Conservation (phyloP, 2,329 filamentous ascomycete species). For the Pseudocercospora musae region DNA sequence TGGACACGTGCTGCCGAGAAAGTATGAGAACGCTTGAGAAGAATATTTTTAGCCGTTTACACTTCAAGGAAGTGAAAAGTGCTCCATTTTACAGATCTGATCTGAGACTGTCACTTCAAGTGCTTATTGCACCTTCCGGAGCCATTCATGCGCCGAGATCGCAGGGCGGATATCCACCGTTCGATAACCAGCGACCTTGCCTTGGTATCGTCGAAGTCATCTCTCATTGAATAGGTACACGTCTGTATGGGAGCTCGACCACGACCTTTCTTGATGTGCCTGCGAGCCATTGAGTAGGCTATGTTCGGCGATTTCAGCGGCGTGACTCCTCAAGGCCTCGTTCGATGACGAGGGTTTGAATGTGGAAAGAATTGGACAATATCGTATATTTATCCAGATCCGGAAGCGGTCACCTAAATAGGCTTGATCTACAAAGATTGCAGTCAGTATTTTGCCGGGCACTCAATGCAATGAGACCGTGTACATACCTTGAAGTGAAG, state of each 20-base stretch:
- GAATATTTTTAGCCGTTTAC: background rate
- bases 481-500: conserved; percentile 85
- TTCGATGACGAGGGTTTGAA: background rate
- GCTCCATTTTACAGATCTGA: background rate
- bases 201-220: background rate
- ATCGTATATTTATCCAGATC: background rate
- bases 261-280: background rate
- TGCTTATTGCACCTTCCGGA: background rate
- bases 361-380: background rate
- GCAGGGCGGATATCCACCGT: background rate
- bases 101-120: background rate
- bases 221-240: background rate
- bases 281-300: background rate
- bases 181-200: background rate
- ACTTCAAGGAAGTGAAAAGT: background rate
- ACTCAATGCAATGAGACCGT: background rate
- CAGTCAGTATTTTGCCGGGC: background rate
- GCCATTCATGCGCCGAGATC: background rate
- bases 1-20: background rate
- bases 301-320: background rate
- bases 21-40: background rate
- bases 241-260: background rate
- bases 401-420: conserved; percentile 22
- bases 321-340: background rate
- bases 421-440: conserved; percentile 32